Percentiles rank a stretch among this genome's conserved stretches.
Evolutionary conservation across 257 asterid genomes (phyloP).

Genomic region (Leonotis leonurus): DNA sequence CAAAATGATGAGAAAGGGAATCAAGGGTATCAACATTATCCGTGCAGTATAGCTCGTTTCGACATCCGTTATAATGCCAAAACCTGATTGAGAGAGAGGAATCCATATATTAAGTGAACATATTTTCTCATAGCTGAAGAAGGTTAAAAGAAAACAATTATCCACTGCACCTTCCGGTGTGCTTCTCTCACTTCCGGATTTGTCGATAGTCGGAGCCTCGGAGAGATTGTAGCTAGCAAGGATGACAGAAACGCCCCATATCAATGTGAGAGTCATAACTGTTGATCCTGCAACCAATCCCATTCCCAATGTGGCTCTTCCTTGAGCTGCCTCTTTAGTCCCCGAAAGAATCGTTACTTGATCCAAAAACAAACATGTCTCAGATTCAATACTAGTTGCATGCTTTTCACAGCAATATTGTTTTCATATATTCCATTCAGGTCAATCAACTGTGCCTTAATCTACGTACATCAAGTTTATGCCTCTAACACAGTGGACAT

Average conservation of each 20-base stretch:
- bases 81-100: constrained; percentile 21
- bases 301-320: constrained; percentile 45
- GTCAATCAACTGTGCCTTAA: too few relatives aligned
- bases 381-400: not conserved
- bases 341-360: constrained; percentile 45
- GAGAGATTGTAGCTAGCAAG: constrained; percentile 51
- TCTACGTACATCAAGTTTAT: not conserved
- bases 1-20: constrained; percentile 38
- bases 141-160: not conserved
- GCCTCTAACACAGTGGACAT: not conserved
- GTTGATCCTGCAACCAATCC: constrained; percentile 64
- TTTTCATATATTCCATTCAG: not conserved
- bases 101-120: too few relatives aligned
- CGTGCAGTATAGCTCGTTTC: constrained; percentile 54
- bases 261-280: constrained; percentile 47
- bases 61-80: constrained; percentile 43
- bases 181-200: constrained; percentile 4
- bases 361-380: not conserved
- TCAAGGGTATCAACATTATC: constrained; percentile 33
- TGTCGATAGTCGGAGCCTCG: constrained; percentile 1
- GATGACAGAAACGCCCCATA: constrained; percentile 50
- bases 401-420: not conserved
- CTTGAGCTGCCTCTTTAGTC: constrained; percentile 44
- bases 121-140: not conserved
- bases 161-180: constrained; percentile 15